These are phyloP conservation scores for Puccinia novopanici DNA, from an alignment of 1,284 basidiomycete genomes.

Conservation along the genomic window DNA sequence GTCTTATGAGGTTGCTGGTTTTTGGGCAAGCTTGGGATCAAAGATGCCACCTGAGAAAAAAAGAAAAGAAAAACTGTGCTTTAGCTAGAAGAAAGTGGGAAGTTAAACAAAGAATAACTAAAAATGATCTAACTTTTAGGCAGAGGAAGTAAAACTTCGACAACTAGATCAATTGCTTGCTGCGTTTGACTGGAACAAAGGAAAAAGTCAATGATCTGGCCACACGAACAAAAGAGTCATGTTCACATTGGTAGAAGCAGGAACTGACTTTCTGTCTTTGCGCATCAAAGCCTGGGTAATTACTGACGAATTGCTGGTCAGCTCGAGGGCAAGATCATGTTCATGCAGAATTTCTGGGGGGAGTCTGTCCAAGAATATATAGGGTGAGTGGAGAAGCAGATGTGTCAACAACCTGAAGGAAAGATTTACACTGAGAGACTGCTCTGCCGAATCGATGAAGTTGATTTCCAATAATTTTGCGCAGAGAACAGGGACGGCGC, in stretches of 20 bases:
- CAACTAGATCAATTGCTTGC: constrained; percentile 78
- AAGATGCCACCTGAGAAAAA: constrained; percentile 55
- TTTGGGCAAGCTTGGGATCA: constrained; percentile 54
- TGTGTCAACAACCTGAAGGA: neutral
- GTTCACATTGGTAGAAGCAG: too few relatives aligned
- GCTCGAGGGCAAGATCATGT: too few relatives aligned
- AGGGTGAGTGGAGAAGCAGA: constrained; percentile 52
- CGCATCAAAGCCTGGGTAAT: too few relatives aligned
- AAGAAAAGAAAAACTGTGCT: neutral
- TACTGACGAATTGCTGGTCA: too few relatives aligned
- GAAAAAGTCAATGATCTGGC: too few relatives aligned
- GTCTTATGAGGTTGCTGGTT: constrained; percentile 48
- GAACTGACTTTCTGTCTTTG: too few relatives aligned
- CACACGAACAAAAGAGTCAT: too few relatives aligned
- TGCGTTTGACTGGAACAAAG: too few relatives aligned
- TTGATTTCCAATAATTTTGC: too few relatives aligned
- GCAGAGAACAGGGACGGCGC: too few relatives aligned
- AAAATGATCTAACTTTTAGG: constrained; percentile 71
- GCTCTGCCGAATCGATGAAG: constrained; percentile 95
- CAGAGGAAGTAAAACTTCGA: constrained; percentile 84
- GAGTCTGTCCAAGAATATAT: too few relatives aligned
- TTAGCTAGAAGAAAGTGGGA: neutral
- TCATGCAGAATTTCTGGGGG: too few relatives aligned
- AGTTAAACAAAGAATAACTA: neutral
- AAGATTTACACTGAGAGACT: constrained; percentile 83